Conservation (phyloP, 345 rosid species). For the Linum lewisii region DNA sequence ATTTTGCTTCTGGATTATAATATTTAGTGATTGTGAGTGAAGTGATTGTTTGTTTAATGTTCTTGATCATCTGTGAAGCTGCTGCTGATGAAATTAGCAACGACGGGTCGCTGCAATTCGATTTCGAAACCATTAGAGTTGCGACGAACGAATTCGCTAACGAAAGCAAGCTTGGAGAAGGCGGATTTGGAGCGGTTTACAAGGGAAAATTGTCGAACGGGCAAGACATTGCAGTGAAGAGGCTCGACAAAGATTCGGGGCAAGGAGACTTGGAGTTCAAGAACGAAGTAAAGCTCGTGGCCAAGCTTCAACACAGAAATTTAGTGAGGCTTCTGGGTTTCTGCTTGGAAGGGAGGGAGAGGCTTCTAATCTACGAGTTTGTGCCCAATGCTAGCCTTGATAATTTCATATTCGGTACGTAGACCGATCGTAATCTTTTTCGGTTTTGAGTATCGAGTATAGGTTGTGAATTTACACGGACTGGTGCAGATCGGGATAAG, state of each 20-base stretch:
- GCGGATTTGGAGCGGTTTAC: constrained; percentile 3
- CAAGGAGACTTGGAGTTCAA: constrained; percentile 7
- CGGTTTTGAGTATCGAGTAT: no score
- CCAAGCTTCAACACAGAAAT: constrained; percentile 5
- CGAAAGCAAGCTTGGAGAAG: not conserved
- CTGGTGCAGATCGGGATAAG: not conserved
- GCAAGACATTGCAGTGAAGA: constrained; percentile 4
- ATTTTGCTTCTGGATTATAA: not conserved
- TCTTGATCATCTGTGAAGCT: not conserved
- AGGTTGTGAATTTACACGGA: not conserved
- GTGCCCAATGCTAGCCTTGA: constrained; percentile 24
- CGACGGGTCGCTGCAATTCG: not conserved
- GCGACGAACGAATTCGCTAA: not conserved
- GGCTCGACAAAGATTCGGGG: not conserved
- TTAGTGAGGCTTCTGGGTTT: constrained; percentile 14
- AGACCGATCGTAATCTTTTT: not conserved
- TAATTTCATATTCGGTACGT: constrained; percentile 25
- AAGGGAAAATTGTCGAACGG: not conserved
- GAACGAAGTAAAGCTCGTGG: constrained; percentile 8
- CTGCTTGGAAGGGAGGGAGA: constrained; percentile 31
- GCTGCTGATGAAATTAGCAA: not conserved
- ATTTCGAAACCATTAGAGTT: not conserved
- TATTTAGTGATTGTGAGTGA: not conserved
- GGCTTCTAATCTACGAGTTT: constrained; percentile 37
- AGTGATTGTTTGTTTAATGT: not conserved